These are phyloP conservation scores for Fusarium tjaetaba DNA, from an alignment of 2,329 filamentous ascomycete species.

Conservation along the genomic window DNA sequence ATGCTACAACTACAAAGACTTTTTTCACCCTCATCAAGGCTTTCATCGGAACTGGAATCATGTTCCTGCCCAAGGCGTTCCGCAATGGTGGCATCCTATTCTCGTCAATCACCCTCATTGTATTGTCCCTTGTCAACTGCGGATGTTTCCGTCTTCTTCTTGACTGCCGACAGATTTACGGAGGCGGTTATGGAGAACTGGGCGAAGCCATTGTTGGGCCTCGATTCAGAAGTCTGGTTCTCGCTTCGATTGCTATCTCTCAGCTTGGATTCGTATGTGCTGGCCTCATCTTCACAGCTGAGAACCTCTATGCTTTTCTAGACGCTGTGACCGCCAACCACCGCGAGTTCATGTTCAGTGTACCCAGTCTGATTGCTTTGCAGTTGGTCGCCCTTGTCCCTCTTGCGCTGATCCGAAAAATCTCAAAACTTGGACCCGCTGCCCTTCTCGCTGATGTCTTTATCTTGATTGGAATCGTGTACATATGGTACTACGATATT, in stretches of 20 bases:
- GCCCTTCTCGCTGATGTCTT: conserved; percentile 77
- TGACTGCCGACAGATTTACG: conserved; percentile 70
- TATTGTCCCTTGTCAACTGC: conserved; percentile 73
- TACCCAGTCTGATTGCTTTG: conserved; percentile 67
- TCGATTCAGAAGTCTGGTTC: conserved; percentile 71
- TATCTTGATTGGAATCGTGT: conserved; percentile 75
- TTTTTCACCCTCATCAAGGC: conserved; percentile 84
- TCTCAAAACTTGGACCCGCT: conserved; percentile 75
- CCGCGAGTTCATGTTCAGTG: conserved; percentile 62
- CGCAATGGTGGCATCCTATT: conserved; percentile 81
- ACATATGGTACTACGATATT: conserved; percentile 80
- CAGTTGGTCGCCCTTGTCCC: conserved; percentile 74
- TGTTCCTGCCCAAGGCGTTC: conserved; percentile 84
- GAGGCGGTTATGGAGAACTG: conserved; percentile 79
- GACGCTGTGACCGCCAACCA: conserved; percentile 65
- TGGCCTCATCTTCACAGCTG: conserved; percentile 80
- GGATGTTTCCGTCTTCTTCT: conserved; percentile 78
- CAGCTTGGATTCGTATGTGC: conserved; percentile 83
- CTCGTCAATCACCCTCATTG: conserved; percentile 73
- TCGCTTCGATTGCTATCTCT: conserved; percentile 76
- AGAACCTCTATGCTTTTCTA: conserved; percentile 76
- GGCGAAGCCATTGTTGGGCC: conserved; percentile 72
- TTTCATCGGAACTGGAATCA: conserved; percentile 82
- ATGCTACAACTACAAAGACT: conserved; percentile 75
- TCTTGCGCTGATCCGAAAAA: conserved; percentile 76